Conservation (phyloP, 1,284 basidiomycete genomes). For the Schizophyllum amplum region DNA sequence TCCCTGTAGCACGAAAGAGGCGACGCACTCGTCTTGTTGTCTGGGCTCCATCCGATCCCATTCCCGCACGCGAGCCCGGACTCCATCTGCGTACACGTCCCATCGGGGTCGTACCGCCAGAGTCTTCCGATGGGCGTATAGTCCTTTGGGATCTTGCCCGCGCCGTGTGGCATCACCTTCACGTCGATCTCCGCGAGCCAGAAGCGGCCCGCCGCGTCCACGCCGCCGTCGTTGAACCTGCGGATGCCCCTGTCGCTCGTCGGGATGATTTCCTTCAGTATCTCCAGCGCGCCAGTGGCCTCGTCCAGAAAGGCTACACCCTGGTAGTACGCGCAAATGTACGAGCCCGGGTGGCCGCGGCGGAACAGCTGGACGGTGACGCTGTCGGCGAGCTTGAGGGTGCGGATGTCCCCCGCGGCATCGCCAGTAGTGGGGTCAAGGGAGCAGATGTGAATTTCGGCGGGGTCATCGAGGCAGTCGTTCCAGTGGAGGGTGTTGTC, state of each 20-base stretch:
- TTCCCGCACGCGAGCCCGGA: background rate
- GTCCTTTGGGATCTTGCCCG: background rate
- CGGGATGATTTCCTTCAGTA: background rate
- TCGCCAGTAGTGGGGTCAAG: background rate
- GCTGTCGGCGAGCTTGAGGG: background rate
- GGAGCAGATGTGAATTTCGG: background rate
- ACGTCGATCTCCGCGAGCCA: background rate
- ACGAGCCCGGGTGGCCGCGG: background rate
- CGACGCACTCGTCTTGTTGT: background rate
- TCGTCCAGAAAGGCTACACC: background rate
- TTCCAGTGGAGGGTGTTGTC: constrained; percentile 1
- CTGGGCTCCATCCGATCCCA: constrained; percentile 1
- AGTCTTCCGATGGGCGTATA: background rate
- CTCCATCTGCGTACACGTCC: background rate
- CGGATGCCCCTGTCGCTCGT: background rate
- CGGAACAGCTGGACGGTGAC: background rate
- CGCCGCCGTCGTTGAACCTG: background rate
- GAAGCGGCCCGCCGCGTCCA: background rate
- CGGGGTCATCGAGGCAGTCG: background rate
- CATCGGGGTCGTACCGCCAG: constrained; percentile 1
- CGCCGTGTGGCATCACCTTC: background rate
- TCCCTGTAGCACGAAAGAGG: background rate
- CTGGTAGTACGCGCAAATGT: constrained; percentile 1
- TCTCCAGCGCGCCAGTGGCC: background rate
- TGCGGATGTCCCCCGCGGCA: background rate